A percentile compares a stretch with the other conserved stretches of the same genome.
These are phyloP conservation scores for Dalbergia oliveri DNA, from an alignment of 306 rosid genomes.

Conservation along the genomic window DNA sequence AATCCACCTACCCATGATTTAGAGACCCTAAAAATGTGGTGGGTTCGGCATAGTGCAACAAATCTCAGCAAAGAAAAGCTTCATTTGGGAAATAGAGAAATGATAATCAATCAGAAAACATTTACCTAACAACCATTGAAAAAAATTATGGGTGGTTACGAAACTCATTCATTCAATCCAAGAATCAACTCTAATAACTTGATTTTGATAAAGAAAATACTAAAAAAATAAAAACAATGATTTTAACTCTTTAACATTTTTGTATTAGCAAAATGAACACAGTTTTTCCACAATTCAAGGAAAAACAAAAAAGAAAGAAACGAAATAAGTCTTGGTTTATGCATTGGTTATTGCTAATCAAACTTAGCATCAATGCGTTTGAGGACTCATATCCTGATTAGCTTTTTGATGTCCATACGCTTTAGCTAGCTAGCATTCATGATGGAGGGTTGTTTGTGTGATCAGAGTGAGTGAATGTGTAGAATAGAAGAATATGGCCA, in stretches of 20 bases:
- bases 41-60: not conserved
- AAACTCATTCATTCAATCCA: too few relatives aligned
- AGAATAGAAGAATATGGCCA: not conserved
- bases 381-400: not conserved
- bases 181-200: too few relatives aligned
- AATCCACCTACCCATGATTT: too few relatives aligned
- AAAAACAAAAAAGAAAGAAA: not conserved
- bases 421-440: not conserved
- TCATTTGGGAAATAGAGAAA: too few relatives aligned
- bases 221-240: too few relatives aligned
- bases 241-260: too few relatives aligned
- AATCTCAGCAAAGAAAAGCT: not conserved
- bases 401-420: constrained; percentile 8
- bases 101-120: too few relatives aligned
- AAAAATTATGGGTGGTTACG: too few relatives aligned
- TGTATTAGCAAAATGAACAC: too few relatives aligned
- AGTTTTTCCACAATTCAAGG: not conserved
- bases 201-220: too few relatives aligned
- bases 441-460: not conserved
- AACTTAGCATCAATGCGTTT: not conserved
- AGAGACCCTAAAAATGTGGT: too few relatives aligned
- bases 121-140: too few relatives aligned
- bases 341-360: not conserved
- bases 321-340: not conserved
- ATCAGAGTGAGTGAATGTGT: not conserved